Conservation (phyloP, 257 asterid genomes). For the Salvia miltiorrhiza region DNA sequence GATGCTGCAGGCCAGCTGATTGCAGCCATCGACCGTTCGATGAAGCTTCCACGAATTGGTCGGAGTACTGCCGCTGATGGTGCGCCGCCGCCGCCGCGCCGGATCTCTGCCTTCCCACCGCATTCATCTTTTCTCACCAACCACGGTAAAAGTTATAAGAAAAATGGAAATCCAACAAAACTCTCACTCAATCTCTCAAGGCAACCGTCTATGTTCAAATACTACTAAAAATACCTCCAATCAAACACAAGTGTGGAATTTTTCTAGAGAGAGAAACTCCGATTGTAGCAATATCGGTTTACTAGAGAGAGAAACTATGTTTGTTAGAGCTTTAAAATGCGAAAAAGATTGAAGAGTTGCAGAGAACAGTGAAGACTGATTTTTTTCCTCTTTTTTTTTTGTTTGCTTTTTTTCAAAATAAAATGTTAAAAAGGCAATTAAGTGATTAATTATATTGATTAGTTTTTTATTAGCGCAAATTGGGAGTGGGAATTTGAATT, state of each 20-base stretch:
- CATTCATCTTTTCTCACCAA: constrained; percentile 62
- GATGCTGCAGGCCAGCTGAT: constrained; percentile 93
- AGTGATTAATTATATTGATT: not conserved
- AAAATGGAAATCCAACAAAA: constrained; percentile 14
- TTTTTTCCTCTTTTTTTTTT: no score
- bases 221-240: not conserved
- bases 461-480: not conserved
- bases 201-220: not conserved
- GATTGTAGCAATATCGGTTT: constrained; percentile 1
- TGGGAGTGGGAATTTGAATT: constrained; percentile 31
- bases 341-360: constrained; percentile 13
- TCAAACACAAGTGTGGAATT: not conserved
- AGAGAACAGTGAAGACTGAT: constrained; percentile 10
- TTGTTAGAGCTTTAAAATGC: constrained; percentile 3
- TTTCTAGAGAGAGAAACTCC: constrained; percentile 3
- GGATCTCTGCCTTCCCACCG: constrained; percentile 84
- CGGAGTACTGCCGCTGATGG: constrained; percentile 90
- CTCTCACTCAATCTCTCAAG: constrained; percentile 15
- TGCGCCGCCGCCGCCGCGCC: constrained; percentile 66
- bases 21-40: constrained; percentile 89
- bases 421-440: not conserved
- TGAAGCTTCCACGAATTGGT: constrained; percentile 64
- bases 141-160: not conserved
- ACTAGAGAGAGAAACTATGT: constrained; percentile 10
- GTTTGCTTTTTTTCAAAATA: not conserved